Evolutionary conservation across 2,329 filamentous ascomycete genomes (phyloP), one percentile per base, ranked within the genome.

Genomic region (Mollisiaceae sp.): DNA sequence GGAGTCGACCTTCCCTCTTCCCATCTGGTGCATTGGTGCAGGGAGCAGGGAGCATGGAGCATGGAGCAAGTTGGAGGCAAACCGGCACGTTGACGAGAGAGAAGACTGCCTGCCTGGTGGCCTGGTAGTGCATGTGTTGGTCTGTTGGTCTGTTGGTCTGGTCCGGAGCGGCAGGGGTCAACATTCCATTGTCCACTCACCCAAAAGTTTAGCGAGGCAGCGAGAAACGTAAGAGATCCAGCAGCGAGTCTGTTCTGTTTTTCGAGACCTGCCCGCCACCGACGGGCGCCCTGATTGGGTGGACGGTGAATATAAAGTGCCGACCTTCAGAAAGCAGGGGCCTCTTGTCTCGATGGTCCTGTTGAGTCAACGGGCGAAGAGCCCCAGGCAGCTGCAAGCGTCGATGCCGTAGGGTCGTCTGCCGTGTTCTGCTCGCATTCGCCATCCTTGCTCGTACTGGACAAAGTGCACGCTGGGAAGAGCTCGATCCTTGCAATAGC

Each of bases 171-270:
- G 50, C 50, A 54, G 50, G 50, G 24, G 18, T 27, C 3, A 8
- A 35, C 12, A 24, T 18, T 47, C 38, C 38, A 41, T 41, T 4
- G 11, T 14, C 50, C 8, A 32, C 24, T 18, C 50, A 8, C 14
- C 22, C 12, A n/a, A 54, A 54, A 24, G 27, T 52, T 52, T 3
- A n/a, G n/a, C n/a, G n/a, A n/a, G n/a, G n/a, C n/a, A n/a, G 47
- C 47, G 47, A 52, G 47, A 27, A 47, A 52, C 47, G 47, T 52
- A 52, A 52, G 20, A 52, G 24, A 32, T 50, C 11, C 45, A 18
- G 22, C 20, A n/a, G 11, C n/a, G 11, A 18, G 22, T 54, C 32
- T 35, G 50, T 32, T 54, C 15, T 50, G 18, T n/a, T 22, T 20
- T 50, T 24, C n/a, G 45, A 22, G 20, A 24, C 18, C 45, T 22